Base-by-base conservation (phyloP, 768 basidiomycete genomes). In the Thelephora ganbajun region DNA sequence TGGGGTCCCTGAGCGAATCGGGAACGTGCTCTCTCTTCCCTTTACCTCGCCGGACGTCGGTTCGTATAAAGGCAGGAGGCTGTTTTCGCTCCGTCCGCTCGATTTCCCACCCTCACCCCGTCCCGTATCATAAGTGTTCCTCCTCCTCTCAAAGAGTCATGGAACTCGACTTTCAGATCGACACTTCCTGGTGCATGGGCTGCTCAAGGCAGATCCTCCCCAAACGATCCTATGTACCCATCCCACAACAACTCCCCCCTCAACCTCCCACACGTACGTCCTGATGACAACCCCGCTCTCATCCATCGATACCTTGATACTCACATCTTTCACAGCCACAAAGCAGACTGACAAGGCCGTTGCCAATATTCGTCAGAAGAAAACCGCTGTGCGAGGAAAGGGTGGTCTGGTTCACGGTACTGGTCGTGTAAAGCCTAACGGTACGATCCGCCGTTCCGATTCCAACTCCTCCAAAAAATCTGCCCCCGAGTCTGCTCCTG, bases 161-260 rank as follows among this genome's bases (percentile, higher is more conserved):
- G 56, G 66, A 58, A 65, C 57, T 70, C 39, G 39, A 41, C 39
- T 41, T 41, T 41, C 39, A 41, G 39, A 41, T 79, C 66, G 84
- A 85, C 66, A 72, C 79, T 52, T 68, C 77, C 48, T 90, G 82
- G 81, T 89, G 86, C 72, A 82, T 83, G 44, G 76, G 75, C 57
- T 90, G 87, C 69, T 74, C 79, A 56, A 69, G 76, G 54, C 80
- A 81, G 53, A 87, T 90, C 54, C 66, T 75, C n/a, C 86, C 87
- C n/a, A 85, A 84, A 59, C 80, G 83, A 53, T 67, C 65, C 53
- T 69, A 69, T 11, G 71, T 84, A 49, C 62, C 74, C 30, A 57
- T 77, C 51, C 57, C 48, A 54, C 59, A 22, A 63, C 53, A 12
- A 54, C 46, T 19, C 1, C 69, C 72, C 2, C 62, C 72, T 13